These are phyloP conservation scores for Primulina huaijiensis DNA, from an alignment of 257 asterid genomes.

Conservation along the genomic window DNA sequence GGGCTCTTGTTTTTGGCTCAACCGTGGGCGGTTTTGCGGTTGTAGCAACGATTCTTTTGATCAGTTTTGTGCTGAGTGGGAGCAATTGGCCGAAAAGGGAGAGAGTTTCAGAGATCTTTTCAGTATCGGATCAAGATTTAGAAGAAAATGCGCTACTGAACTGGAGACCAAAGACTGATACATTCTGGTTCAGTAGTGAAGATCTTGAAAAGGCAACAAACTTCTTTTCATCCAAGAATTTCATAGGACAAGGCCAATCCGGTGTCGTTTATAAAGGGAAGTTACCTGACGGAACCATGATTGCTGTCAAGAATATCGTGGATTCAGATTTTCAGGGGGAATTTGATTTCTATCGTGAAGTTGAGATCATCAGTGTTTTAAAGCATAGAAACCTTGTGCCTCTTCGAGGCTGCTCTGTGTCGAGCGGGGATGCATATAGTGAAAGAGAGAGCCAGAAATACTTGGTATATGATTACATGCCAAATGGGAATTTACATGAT, in stretches of 20 bases:
- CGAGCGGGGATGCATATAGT: slow-evolving; percentile 5
- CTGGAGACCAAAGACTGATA: slow-evolving; percentile 48
- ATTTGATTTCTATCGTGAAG: slow-evolving; percentile 44
- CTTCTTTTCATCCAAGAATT: slow-evolving; percentile 40
- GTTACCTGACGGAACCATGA: slow-evolving; percentile 41
- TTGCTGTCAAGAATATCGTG: slow-evolving; percentile 48
- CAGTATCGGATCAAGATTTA: slow-evolving; percentile 16
- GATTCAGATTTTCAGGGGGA: slow-evolving; percentile 42
- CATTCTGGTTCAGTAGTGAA: slow-evolving; percentile 32
- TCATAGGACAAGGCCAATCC: slow-evolving; percentile 54
- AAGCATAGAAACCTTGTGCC: slow-evolving; percentile 57
- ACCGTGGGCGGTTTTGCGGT: slow-evolving; percentile 40
- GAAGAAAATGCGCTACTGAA: slow-evolving; percentile 29
- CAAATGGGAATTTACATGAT: slow-evolving; percentile 46
- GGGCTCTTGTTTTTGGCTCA: slow-evolving; percentile 28
- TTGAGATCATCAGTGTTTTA: slow-evolving; percentile 50
- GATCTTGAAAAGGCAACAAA: slow-evolving; percentile 55
- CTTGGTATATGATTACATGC: slow-evolving; percentile 61
- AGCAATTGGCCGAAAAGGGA: slow-evolving; percentile 20
- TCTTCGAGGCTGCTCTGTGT: slow-evolving; percentile 48
- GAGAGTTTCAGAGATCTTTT: not conserved
- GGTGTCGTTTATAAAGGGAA: slow-evolving; percentile 57
- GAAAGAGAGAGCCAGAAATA: slow-evolving; percentile 33
- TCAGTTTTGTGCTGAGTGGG: slow-evolving; percentile 29
- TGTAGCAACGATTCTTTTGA: slow-evolving; percentile 21